Conservation (phyloP, 441 rosid genomes). For the Lepidium campestre region DNA sequence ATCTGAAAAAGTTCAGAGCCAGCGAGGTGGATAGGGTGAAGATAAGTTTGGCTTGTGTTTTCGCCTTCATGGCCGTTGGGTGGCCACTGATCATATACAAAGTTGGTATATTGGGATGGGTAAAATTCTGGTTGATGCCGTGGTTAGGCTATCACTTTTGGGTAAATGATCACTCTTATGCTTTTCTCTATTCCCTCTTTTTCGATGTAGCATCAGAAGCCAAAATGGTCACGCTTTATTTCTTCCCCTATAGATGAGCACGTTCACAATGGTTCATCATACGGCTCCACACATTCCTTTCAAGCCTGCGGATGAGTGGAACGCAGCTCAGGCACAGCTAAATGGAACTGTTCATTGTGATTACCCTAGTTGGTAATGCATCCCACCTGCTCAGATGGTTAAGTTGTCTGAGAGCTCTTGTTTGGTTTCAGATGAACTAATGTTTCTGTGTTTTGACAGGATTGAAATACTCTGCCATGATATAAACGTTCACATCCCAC, state of each 20-base stretch:
- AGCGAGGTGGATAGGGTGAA: constrained; percentile 75
- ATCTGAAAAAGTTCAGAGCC: constrained; percentile 74
- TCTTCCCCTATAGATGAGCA: constrained; percentile 63
- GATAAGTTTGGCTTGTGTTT: constrained; percentile 89
- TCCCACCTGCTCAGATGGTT: not conserved
- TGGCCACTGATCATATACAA: constrained; percentile 86
- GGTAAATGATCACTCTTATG: constrained; percentile 38
- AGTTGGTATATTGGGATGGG: constrained; percentile 78
- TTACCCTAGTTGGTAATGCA: constrained; percentile 73
- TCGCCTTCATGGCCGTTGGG: constrained; percentile 83
- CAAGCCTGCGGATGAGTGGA: constrained; percentile 72
- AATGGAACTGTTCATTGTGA: constrained; percentile 91
- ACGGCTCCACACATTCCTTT: constrained; percentile 92
- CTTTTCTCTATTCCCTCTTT: not conserved
- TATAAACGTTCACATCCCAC: constrained; percentile 86
- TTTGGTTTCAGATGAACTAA: not conserved
- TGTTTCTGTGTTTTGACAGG: constrained; percentile 43
- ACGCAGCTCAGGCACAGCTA: constrained; percentile 85
- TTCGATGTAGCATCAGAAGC: not conserved
- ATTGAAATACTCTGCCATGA: constrained; percentile 84
- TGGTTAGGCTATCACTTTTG: constrained; percentile 96
- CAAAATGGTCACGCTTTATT: not conserved
- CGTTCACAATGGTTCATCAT: constrained; percentile 96
- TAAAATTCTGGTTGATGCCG: constrained; percentile 92
- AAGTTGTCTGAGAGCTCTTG: not conserved